Percentiles rank a stretch among this genome's conserved stretches.
Evolutionary conservation across 2,329 filamentous ascomycete genomes (phyloP).

Genomic region (Geoglossum cookeanum): DNA sequence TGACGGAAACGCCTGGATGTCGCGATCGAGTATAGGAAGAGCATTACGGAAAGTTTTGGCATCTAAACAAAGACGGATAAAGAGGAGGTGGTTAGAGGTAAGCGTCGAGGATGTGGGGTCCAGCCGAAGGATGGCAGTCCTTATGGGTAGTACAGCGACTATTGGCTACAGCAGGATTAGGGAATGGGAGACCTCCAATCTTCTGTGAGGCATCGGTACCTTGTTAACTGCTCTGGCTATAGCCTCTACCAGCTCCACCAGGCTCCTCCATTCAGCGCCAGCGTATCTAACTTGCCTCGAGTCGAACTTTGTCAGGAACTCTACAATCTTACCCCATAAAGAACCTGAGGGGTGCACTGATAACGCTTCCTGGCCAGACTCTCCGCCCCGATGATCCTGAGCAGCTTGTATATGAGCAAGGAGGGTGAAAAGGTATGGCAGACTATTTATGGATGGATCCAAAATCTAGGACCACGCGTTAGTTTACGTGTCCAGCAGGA

Average conservation of each 20-base stretch:
- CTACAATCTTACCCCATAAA: slow-evolving; percentile 27
- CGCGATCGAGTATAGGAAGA: slow-evolving; percentile 21
- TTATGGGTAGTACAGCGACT: slow-evolving; percentile 22
- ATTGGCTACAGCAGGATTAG: slow-evolving; percentile 15
- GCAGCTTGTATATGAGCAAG: slow-evolving; percentile 25
- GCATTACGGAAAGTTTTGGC: slow-evolving; percentile 22
- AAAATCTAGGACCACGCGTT: slow-evolving; percentile 20
- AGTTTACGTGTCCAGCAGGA: neutral
- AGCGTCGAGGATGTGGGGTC: slow-evolving; percentile 21
- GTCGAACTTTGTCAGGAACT: slow-evolving; percentile 35
- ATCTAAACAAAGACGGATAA: slow-evolving; percentile 24
- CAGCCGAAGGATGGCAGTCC: slow-evolving; percentile 24
- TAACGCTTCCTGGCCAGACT: slow-evolving; percentile 12
- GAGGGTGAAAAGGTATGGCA: slow-evolving; percentile 39
- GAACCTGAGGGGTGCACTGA: neutral
- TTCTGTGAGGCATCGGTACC: slow-evolving; percentile 8
- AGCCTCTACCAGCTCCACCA: slow-evolving; percentile 19
- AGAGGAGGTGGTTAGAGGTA: slow-evolving; percentile 24
- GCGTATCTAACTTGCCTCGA: slow-evolving; percentile 25
- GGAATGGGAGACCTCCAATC: slow-evolving; percentile 6
- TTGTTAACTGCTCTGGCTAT: slow-evolving; percentile 16
- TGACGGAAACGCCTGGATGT: slow-evolving; percentile 24
- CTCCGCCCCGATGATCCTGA: slow-evolving; percentile 22
- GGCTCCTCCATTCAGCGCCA: slow-evolving; percentile 20
- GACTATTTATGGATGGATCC: slow-evolving; percentile 37